Percentiles rank a stretch among this genome's conserved stretches.
Evolutionary conservation across 1,284 basidiomycete genomes (phyloP).

Genomic region (Uromyces viciae-fabae): DNA sequence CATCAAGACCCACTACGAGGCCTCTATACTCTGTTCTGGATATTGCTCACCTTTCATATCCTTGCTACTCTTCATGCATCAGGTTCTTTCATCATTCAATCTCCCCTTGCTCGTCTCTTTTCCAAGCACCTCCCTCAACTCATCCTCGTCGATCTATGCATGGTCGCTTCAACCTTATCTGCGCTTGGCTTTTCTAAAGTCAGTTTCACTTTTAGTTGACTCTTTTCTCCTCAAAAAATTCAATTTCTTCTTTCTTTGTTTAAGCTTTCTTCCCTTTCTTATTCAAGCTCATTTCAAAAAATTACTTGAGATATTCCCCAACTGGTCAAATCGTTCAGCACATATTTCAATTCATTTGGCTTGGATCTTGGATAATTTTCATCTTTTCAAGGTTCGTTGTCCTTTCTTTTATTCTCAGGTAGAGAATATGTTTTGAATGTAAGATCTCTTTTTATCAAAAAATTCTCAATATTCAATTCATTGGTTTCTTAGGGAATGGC

Average conservation of each 20-base stretch:
- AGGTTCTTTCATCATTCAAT: slow-evolving; percentile 72
- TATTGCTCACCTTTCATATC: slow-evolving; percentile 54
- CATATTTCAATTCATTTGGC: slow-evolving; percentile 66
- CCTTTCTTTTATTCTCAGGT: no score
- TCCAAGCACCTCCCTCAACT: slow-evolving; percentile 78
- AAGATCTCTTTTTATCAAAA: background rate
- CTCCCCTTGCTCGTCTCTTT: slow-evolving; percentile 77
- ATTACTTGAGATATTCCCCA: slow-evolving; percentile 75
- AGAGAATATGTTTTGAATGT: background rate
- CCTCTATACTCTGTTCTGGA: slow-evolving; percentile 87
- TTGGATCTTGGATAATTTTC: slow-evolving; percentile 72
- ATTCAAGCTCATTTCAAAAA: slow-evolving; percentile 60
- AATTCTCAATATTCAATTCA: no score
- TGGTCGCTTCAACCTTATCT: slow-evolving; percentile 71
- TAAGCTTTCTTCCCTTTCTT: background rate
- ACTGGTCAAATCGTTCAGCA: slow-evolving; percentile 73
- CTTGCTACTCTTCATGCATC: slow-evolving; percentile 63
- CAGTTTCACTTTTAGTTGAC: slow-evolving; percentile 41
- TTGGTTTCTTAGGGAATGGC: slow-evolving; percentile 69
- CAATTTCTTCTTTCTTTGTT: background rate
- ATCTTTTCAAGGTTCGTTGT: slow-evolving; percentile 59
- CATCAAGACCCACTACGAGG: slow-evolving; percentile 82
- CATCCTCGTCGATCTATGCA: slow-evolving; percentile 74
- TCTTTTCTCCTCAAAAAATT: slow-evolving; percentile 44
- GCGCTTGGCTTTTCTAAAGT: slow-evolving; percentile 77